Conservation (phyloP, 306 rosid genomes). For the Quercus berberidifolia region DNA sequence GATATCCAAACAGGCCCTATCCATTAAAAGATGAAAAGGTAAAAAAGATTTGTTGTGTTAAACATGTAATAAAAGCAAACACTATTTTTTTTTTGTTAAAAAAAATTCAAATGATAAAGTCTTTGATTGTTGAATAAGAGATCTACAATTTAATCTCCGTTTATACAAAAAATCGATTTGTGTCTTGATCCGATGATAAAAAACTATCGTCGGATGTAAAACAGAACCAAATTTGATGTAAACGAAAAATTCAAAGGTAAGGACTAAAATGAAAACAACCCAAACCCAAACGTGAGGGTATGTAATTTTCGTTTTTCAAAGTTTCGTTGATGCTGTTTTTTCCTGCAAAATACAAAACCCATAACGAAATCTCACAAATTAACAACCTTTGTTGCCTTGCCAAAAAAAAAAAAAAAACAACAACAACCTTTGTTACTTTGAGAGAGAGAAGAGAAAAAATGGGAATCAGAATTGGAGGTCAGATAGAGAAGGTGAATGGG, state of each 20-base stretch:
- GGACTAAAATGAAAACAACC: too few relatives aligned
- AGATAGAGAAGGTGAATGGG: conserved; percentile 71
- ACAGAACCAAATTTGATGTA: too few relatives aligned
- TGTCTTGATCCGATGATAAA: fast-evolving
- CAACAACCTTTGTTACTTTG: too few relatives aligned
- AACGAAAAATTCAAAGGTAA: too few relatives aligned
- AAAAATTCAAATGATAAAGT: too few relatives aligned
- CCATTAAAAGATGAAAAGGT: too few relatives aligned
- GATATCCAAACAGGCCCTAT: fast-evolving
- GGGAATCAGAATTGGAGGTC: conserved; percentile 54
- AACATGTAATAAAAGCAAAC: too few relatives aligned
- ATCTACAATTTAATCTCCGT: fast-evolving
- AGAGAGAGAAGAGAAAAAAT: conserved; percentile 1
- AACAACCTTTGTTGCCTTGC: background rate
- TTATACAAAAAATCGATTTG: fast-evolving
- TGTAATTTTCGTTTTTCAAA: background rate
- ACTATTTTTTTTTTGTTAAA: too few relatives aligned
- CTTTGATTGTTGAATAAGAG: fast-evolving
- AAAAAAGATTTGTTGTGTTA: too few relatives aligned
- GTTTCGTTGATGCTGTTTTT: background rate
- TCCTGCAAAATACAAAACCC: background rate
- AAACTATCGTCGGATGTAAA: fast-evolving
- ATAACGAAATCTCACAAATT: background rate
- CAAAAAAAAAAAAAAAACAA: background rate
- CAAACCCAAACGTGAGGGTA: too few relatives aligned